Percentiles rank a stretch among this genome's conserved stretches.
Conservation (phyloP, 805 yeast species). For the Grigorovia jiainica region DNA sequence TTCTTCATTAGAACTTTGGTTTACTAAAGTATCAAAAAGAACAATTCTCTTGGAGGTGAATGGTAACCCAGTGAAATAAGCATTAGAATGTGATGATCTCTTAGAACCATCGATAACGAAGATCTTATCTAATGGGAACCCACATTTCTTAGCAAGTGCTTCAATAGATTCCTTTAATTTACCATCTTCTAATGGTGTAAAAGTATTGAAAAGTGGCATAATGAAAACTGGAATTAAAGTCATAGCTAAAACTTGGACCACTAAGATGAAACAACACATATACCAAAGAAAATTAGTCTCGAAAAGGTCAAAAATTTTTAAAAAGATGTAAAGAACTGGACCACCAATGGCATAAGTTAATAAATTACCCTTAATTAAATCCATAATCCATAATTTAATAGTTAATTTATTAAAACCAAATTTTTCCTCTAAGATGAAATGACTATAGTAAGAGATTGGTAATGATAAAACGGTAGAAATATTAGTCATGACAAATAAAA, state of each 20-base stretch:
- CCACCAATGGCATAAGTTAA: conserved; percentile 54
- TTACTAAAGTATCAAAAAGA: conserved; percentile 81
- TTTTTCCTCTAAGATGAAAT: conserved; percentile 84
- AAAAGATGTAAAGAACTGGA: conserved; percentile 64
- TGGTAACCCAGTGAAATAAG: conserved; percentile 92
- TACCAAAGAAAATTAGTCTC: conserved; percentile 79
- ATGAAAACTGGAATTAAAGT: conserved; percentile 77
- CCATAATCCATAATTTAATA: conserved; percentile 58
- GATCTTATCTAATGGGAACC: conserved; percentile 79
- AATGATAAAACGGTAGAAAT: conserved; percentile 45
- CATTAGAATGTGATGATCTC: conserved; percentile 93
- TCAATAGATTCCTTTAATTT: conserved; percentile 78
- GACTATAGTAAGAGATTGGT: conserved; percentile 67
- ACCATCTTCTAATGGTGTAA: conserved; percentile 84
- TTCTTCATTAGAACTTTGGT: conserved; percentile 65
- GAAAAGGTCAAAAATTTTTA: conserved; percentile 70
- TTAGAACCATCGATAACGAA: conserved; percentile 95
- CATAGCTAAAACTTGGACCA: conserved; percentile 62
- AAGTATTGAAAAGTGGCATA: conserved; percentile 87
- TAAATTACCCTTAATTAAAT: conserved; percentile 50
- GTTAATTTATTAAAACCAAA: conserved; percentile 92
- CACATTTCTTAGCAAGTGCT: conserved; percentile 59
- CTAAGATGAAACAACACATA: conserved; percentile 60
- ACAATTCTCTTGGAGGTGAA: conserved; percentile 91
- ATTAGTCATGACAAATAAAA: conserved; percentile 42